These are phyloP conservation scores for Ustilago cynodontis DNA, from an alignment of 1,284 basidiomycete species.

Conservation along the genomic window DNA sequence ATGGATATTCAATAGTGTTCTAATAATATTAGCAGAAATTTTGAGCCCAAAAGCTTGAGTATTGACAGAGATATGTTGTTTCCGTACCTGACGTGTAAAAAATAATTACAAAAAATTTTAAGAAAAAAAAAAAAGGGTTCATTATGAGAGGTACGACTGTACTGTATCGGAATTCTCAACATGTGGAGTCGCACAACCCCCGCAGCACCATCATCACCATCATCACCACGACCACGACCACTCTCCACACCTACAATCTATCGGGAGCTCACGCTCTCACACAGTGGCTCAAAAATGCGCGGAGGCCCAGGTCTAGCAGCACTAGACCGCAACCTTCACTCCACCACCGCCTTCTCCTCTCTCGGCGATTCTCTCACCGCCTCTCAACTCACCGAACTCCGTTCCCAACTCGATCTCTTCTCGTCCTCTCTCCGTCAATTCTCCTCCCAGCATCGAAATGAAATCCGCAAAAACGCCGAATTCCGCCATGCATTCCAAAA, in stretches of 20 bases:
- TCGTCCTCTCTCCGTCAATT: conserved; percentile 83
- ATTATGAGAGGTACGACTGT: too few species aligned
- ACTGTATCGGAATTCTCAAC: not conserved
- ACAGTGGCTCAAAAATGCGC: conserved; percentile 69
- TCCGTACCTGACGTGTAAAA: too few species aligned
- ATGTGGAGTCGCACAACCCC: not conserved
- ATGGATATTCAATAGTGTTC: too few species aligned
- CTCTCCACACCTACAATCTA: not conserved
- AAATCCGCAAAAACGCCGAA: conserved; percentile 84
- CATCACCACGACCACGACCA: not conserved
- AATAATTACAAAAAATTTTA: too few species aligned
- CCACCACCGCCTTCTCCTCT: conserved; percentile 76
- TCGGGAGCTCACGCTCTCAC: too few species aligned
- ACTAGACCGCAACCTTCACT: conserved; percentile 71
- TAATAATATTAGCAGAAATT: too few species aligned
- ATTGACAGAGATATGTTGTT: too few species aligned
- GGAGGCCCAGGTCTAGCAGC: conserved; percentile 73
- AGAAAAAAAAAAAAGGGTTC: too few species aligned
- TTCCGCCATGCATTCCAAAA: conserved; percentile 94
- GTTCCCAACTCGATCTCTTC: conserved; percentile 85
- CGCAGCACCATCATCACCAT: not conserved
- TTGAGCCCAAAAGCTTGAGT: too few species aligned
- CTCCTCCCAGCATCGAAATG: conserved; percentile 83
- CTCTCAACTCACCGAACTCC: conserved; percentile 81
- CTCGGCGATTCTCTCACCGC: conserved; percentile 84